Conservation (phyloP, 1,284 basidiomycete genomes). For the Mycosarcoma mackinlayi region DNA sequence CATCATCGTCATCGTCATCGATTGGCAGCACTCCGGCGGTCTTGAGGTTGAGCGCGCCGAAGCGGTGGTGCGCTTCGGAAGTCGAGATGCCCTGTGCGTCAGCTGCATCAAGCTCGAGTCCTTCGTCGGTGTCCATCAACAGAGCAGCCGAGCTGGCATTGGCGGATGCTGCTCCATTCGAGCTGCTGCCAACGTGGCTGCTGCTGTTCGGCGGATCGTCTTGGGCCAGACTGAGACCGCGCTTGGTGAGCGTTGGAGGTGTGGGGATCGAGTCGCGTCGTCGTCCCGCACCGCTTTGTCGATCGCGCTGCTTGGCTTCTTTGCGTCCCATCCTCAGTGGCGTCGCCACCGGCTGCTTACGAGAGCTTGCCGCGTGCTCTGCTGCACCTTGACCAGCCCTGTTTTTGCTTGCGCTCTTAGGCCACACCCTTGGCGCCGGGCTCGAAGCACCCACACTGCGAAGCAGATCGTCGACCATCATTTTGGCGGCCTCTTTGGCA, state of each 20-base stretch:
- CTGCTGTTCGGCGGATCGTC: constrained; percentile 30
- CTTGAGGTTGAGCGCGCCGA: constrained; percentile 21
- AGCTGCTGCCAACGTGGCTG: constrained; percentile 12
- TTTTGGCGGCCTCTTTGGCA: constrained; percentile 64
- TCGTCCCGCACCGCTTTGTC: constrained; percentile 16
- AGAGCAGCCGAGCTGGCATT: constrained; percentile 49
- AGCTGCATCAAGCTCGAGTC: constrained; percentile 32
- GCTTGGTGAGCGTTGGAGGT: constrained; percentile 62
- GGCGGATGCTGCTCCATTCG: constrained; percentile 13
- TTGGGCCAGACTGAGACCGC: constrained; percentile 24
- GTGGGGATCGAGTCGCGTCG: constrained; percentile 63
- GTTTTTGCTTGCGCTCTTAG: constrained; percentile 34
- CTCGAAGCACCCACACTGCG: constrained; percentile 56
- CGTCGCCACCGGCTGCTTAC: constrained; percentile 52
- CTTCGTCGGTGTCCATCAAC: constrained; percentile 58
- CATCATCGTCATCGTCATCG: constrained; percentile 44
- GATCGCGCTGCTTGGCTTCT: constrained; percentile 31
- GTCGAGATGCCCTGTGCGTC: constrained; percentile 13
- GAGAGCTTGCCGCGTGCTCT: constrained; percentile 15
- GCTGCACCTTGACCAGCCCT: constrained; percentile 1
- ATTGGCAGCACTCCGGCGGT: constrained; percentile 20
- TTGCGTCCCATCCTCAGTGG: constrained; percentile 50
- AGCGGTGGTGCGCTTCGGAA: constrained; percentile 26
- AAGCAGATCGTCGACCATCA: constrained; percentile 65
- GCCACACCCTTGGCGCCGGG: constrained; percentile 39